Conservation (phyloP, 2,329 filamentous ascomycete species). For the Neonectria coccinea region DNA sequence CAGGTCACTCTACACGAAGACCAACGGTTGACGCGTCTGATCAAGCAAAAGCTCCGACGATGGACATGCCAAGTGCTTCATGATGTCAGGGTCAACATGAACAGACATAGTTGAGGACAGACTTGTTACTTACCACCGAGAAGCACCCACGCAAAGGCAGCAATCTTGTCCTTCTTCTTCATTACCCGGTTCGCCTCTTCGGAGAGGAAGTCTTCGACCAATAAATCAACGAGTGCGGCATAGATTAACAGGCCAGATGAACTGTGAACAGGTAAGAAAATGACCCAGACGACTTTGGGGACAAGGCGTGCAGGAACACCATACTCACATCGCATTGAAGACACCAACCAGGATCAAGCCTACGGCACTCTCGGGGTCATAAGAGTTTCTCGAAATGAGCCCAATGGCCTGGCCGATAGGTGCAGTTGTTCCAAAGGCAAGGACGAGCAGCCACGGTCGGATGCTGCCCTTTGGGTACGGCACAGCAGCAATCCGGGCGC, state of each 20-base stretch:
- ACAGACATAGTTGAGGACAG: not conserved
- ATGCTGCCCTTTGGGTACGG: constrained; percentile 67
- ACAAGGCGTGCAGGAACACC: accelerated
- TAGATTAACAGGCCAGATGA: constrained; percentile 72
- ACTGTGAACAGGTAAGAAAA: constrained; percentile 46
- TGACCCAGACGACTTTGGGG: not conserved
- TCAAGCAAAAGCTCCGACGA: constrained; percentile 51
- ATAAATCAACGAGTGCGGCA: constrained; percentile 71
- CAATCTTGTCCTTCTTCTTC: constrained; percentile 64
- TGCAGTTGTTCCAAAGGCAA: constrained; percentile 72
- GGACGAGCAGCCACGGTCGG: constrained; percentile 70
- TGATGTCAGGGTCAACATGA: constrained; percentile 11
- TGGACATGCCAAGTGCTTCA: constrained; percentile 49
- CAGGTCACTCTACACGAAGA: too few species aligned
- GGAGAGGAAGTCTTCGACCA: constrained; percentile 74
- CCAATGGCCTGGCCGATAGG: constrained; percentile 75
- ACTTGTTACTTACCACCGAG: constrained; percentile 59
- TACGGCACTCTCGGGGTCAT: constrained; percentile 72
- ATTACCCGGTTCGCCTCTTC: constrained; percentile 64
- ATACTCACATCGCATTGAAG: constrained; percentile 72
- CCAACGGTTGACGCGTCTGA: too few species aligned
- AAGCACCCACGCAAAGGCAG: constrained; percentile 64
- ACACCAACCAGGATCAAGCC: constrained; percentile 73
- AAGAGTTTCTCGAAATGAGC: constrained; percentile 65
- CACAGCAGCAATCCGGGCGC: constrained; percentile 76